Conservation (phyloP, 768 basidiomycete species). For the Hygrophorus pudorinus region DNA sequence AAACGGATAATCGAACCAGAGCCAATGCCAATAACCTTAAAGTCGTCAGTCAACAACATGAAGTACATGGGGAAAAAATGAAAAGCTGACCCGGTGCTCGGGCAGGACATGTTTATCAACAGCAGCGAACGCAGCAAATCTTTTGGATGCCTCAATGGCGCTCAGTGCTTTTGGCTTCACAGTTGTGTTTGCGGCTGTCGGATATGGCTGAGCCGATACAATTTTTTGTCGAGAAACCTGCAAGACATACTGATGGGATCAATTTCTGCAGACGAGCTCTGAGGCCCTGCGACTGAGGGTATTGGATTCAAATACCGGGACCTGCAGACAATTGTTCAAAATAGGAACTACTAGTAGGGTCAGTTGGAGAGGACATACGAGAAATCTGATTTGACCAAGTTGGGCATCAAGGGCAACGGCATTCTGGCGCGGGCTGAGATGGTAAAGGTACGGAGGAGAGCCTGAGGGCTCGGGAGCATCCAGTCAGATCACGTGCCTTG, state of each 20-base stretch:
- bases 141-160: conserved; percentile 72
- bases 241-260: conserved; percentile 21
- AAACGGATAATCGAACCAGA: conserved; percentile 43
- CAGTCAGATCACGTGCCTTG: not conserved
- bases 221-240: too few species aligned
- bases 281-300: too few species aligned
- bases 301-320: too few species aligned
- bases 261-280: conserved; percentile 2
- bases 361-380: conserved; percentile 12
- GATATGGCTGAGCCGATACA: too few species aligned
- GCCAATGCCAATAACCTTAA: conserved; percentile 77
- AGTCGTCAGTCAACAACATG: not conserved
- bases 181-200: too few species aligned
- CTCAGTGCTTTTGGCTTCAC: too few species aligned
- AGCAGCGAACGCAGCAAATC: conserved; percentile 86
- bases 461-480: too few species aligned
- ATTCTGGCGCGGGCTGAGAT: conserved; percentile 18
- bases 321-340: not conserved
- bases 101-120: conserved; percentile 83
- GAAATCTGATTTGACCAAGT: conserved; percentile 16
- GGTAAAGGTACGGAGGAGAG: too few species aligned
- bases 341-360: not conserved
- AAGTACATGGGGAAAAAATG: not conserved
- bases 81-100: conserved; percentile 63
- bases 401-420: conserved; percentile 19